Evolutionary conservation across 306 rosid species (phyloP), one percentile per base, ranked within the genome.

Genomic region (Malus asiatica): DNA sequence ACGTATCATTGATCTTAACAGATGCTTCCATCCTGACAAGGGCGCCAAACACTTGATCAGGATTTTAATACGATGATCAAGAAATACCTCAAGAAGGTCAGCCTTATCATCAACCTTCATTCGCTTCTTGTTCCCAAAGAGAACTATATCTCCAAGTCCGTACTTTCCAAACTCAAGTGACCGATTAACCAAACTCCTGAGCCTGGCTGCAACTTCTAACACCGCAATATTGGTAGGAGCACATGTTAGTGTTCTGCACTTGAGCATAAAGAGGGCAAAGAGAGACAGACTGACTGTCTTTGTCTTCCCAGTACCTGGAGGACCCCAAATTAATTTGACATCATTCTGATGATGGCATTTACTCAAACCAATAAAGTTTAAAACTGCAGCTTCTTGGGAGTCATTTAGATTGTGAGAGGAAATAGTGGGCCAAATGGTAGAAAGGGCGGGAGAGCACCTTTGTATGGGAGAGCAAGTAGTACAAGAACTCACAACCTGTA

Each of bases 261-360:
- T 73, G 44, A 79, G 16, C 33, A 30, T 73, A 11, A 57, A 32
- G 48, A 73, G 63, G 18, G 52, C 18, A 23, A 25, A 70, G 5
- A 90, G 48, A 32, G 88, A 67, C 20, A 66, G 80, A 45, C 87
- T 88, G 44, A 73, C 70, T 0, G 74, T 72, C 60, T 18, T 66
- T 3, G 83, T 79, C 63, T 79, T 79, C 11, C 83, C 83, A 3
- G 83, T 79, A 6, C 96, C 92, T 0, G 96, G 96, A 65, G 96
- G 92, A 0, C 63, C 83, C 83, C 83, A 79, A 66, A 79, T 79
- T 14, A 79, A 9, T 58, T 79, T 79, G n/a, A 79, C 52, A 4
- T 53, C 18, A 62, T 67, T 73, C 69, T 30, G 63, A 35, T 79
- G 78, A n/a, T 32, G 4, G 35, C 75, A 79, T 61, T 73, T 40